Evolutionary conservation across 768 basidiomycete genomes (phyloP).

Genomic region (Omphalotus guepiniiformis): DNA sequence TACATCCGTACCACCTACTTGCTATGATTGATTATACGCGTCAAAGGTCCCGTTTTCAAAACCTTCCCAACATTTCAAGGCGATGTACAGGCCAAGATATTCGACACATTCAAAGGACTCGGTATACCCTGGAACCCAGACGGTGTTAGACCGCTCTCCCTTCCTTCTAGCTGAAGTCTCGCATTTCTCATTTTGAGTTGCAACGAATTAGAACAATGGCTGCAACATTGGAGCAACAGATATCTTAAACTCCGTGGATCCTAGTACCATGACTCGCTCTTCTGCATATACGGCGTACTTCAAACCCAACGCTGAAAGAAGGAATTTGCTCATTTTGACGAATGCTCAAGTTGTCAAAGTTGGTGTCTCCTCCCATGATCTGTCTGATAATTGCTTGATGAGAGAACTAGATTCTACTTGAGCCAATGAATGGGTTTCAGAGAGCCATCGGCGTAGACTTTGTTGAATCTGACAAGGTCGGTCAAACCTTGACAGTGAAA

Average conservation of each 20-base stretch:
- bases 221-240: slow-evolving; percentile 7
- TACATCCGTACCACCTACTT: neutral
- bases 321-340: slow-evolving; percentile 29
- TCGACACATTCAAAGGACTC: neutral
- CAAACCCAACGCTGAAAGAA: slow-evolving; percentile 12
- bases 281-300: slow-evolving; percentile 17
- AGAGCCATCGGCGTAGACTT: slow-evolving; percentile 43
- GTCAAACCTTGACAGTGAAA: slow-evolving; percentile 26
- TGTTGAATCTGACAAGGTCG: slow-evolving; percentile 16
- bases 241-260: slow-evolving; percentile 9
- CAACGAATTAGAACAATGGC: slow-evolving; percentile 9
- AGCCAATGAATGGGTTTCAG: slow-evolving; percentile 14
- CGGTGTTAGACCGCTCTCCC: neutral
- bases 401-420: slow-evolving; percentile 11
- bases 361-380: neutral
- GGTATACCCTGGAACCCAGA: slow-evolving; percentile 2
- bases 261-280: slow-evolving; percentile 12
- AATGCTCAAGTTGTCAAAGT: slow-evolving; percentile 23
- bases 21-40: neutral
- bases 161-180: neutral
- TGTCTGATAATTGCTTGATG: neutral
- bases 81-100: neutral
- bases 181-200: too few relatives aligned
- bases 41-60: neutral
- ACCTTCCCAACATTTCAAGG: neutral